A percentile compares a stretch with the other conserved stretches of the same genome.
Evolutionary conservation across 2,329 filamentous ascomycete species (phyloP).

Genomic region (Chrysoporthe austroafricana): DNA sequence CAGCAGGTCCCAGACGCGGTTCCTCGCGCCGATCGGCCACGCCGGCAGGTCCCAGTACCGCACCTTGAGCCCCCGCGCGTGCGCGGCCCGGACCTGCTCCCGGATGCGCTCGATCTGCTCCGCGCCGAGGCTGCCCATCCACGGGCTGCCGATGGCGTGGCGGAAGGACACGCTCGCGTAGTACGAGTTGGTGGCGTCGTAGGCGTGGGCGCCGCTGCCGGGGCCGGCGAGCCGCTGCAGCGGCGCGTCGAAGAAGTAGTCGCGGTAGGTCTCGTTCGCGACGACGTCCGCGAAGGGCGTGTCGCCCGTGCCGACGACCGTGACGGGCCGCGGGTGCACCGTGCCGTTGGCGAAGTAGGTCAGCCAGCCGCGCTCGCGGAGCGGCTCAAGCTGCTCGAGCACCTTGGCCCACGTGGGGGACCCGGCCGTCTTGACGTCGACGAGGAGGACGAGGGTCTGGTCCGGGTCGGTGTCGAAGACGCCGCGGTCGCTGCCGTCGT

Average conservation of each 20-base stretch:
- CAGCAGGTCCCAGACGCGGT: slow-evolving; percentile 60
- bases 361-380: slow-evolving; percentile 63
- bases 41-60: slow-evolving; percentile 64
- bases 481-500: slow-evolving; percentile 51
- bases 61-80: slow-evolving; percentile 56
- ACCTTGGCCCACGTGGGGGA: slow-evolving; percentile 56
- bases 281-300: slow-evolving; percentile 61
- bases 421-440: slow-evolving; percentile 70
- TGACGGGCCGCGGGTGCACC: slow-evolving; percentile 61
- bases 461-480: slow-evolving; percentile 58
- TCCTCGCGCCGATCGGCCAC: slow-evolving; percentile 59
- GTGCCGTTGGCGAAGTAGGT: slow-evolving; percentile 54
- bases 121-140: slow-evolving; percentile 48
- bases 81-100: slow-evolving; percentile 53
- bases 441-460: slow-evolving; percentile 63
- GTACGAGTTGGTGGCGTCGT: slow-evolving; percentile 62
- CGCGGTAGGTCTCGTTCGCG: slow-evolving; percentile 57
- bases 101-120: slow-evolving; percentile 49
- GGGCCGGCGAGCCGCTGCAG: slow-evolving; percentile 45
- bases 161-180: slow-evolving; percentile 67
- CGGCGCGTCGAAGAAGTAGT: slow-evolving; percentile 70
- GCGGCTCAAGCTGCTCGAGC: slow-evolving; percentile 57
- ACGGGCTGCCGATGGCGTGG: slow-evolving; percentile 54
- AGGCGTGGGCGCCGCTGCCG: slow-evolving; percentile 37
- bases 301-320: slow-evolving; percentile 70